These are phyloP conservation scores for Solanum habrochaites DNA, from an alignment of 257 asterid genomes.

Conservation along the genomic window DNA sequence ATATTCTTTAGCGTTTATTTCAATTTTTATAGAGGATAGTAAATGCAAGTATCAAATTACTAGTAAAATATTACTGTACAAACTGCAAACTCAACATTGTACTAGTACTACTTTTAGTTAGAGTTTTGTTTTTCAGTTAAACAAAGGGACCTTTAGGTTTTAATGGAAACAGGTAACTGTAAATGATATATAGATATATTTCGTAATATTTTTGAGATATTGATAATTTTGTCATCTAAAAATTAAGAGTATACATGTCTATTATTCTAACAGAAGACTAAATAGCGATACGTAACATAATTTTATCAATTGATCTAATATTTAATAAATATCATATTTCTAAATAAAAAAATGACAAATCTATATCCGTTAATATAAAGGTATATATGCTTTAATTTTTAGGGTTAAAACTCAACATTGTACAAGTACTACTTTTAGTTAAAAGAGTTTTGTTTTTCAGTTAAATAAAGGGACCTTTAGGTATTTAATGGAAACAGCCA, in stretches of 20 bases:
- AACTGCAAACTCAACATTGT: neutral
- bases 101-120: neutral
- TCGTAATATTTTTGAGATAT: too few species aligned
- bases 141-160: neutral
- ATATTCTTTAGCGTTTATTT: neutral
- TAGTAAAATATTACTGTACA: neutral
- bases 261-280: too few species aligned
- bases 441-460: neutral
- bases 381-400: too few species aligned
- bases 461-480: neutral
- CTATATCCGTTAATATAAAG: too few species aligned
- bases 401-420: neutral
- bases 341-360: too few species aligned
- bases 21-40: neutral
- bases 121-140: neutral
- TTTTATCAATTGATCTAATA: too few species aligned
- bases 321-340: too few species aligned
- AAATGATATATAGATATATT: too few species aligned
- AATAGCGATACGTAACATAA: accelerated
- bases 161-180: neutral
- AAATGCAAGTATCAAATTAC: neutral
- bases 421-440: neutral
- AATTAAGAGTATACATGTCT: too few species aligned
- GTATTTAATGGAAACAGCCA: neutral
- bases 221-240: accelerated